Percentiles rank a stretch among this genome's conserved stretches.
Conservation (phyloP, 2,329 filamentous ascomycete species). For the Penicillium sp. region DNA sequence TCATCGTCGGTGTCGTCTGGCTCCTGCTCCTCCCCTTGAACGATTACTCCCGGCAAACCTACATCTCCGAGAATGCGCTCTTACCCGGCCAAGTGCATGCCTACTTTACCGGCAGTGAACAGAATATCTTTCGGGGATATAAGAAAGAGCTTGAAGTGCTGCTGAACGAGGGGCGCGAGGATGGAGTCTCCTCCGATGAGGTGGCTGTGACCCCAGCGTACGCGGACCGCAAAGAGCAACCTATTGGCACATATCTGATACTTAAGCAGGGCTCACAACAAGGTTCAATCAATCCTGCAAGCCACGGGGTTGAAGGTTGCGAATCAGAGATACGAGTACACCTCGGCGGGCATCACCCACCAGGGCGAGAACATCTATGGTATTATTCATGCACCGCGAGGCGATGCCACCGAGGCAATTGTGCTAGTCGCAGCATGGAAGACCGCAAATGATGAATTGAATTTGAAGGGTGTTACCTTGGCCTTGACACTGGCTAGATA, state of each 20-base stretch:
- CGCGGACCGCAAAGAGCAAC: conserved; percentile 6
- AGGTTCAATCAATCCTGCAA: conserved; percentile 68
- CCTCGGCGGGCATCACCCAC: conserved; percentile 67
- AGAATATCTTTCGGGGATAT: conserved; percentile 89
- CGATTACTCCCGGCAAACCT: conserved; percentile 85
- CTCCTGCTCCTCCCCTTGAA: conserved; percentile 84
- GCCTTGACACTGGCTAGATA: conserved; percentile 85
- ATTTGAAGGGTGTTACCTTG: conserved; percentile 81
- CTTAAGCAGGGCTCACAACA: conserved; percentile 55
- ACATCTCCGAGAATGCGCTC: conserved; percentile 96
- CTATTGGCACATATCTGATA: conserved; percentile 9
- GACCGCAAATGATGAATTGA: conserved; percentile 72
- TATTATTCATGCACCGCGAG: conserved; percentile 85
- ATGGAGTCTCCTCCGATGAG: conserved; percentile 23
- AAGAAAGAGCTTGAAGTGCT: conserved; percentile 69
- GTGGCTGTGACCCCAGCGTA: conserved; percentile 29
- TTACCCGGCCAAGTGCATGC: conserved; percentile 95
- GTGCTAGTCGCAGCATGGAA: conserved; percentile 86
- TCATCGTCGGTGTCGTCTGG: conserved; percentile 82
- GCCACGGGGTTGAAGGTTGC: conserved; percentile 81
- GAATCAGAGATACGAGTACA: conserved; percentile 81
- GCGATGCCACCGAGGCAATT: conserved; percentile 94
- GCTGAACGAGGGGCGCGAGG: conserved; percentile 27
- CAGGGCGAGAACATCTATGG: conserved; percentile 88
- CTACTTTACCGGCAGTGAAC: conserved; percentile 94